These are phyloP conservation scores for Epichloe brachyelytri DNA, from an alignment of 2,329 filamentous ascomycete species.

Conservation along the genomic window DNA sequence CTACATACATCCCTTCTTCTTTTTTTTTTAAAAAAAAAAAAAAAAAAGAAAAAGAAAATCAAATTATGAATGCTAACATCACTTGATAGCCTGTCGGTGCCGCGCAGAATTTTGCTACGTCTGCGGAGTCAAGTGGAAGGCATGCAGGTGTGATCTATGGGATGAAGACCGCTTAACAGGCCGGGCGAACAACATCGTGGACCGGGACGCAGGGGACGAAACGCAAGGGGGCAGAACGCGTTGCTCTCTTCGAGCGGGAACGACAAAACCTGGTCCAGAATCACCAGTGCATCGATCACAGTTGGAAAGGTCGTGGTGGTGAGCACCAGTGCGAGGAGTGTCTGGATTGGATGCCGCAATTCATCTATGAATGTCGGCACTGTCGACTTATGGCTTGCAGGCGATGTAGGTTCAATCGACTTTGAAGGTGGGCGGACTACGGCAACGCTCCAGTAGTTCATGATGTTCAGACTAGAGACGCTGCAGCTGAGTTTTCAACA, in stretches of 20 bases:
- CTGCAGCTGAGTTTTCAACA: too few relatives aligned
- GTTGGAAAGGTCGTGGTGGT: not conserved
- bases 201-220: not conserved
- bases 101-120: constrained; percentile 35
- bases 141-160: constrained; percentile 25
- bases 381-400: constrained; percentile 33
- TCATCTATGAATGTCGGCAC: constrained; percentile 32
- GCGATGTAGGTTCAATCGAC: constrained; percentile 20
- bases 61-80: not conserved
- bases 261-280: not conserved
- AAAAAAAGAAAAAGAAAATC: too few relatives aligned
- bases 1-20: not conserved
- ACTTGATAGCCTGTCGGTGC: constrained; percentile 30
- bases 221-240: not conserved
- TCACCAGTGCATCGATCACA: not conserved
- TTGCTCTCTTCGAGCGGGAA: not conserved
- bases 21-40: not conserved
- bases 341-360: constrained; percentile 18
- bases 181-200: not conserved
- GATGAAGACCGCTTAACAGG: constrained; percentile 15
- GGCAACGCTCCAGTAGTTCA: too few relatives aligned
- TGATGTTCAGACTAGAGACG: too few relatives aligned
- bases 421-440: too few relatives aligned
- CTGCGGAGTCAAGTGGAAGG: constrained; percentile 30
- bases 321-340: constrained; percentile 4